These are phyloP conservation scores for Talaromyces adpressus DNA, from an alignment of 495 filamentous ascomycete species.

Conservation along the genomic window DNA sequence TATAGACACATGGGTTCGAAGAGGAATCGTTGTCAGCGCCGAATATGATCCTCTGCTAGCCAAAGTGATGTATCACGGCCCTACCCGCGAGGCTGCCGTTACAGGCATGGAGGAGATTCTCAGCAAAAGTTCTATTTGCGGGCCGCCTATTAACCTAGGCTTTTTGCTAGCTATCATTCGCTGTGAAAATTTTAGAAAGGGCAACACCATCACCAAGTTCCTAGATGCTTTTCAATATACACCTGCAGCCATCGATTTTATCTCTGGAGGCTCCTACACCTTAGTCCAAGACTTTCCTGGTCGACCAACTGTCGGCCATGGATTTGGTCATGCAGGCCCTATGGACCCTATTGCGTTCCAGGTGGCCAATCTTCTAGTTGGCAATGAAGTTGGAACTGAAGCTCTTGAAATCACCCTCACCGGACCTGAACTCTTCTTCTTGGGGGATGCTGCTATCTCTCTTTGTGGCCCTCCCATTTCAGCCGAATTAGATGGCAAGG, in stretches of 20 bases:
- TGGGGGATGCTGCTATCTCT: conserved; percentile 39
- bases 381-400: conserved; percentile 44
- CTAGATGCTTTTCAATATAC: conserved; percentile 41
- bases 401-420: conserved; percentile 52
- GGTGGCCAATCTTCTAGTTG: conserved; percentile 52
- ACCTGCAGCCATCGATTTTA: conserved; percentile 48
- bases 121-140: conserved; percentile 37
- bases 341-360: conserved; percentile 50
- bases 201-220: conserved; percentile 48
- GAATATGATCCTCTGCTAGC: conserved; percentile 46
- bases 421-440: conserved; percentile 52
- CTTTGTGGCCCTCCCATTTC: conserved; percentile 48
- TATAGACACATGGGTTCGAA: conserved; percentile 54
- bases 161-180: conserved; percentile 43
- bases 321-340: conserved; percentile 43
- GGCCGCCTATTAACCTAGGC: conserved; percentile 51
- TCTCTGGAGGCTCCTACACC: conserved; percentile 48
- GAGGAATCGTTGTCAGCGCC: too few relatives aligned
- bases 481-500: conserved; percentile 36
- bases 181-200: conserved; percentile 31
- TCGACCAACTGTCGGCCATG: conserved; percentile 44
- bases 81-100: conserved; percentile 34
- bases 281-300: conserved; percentile 53
- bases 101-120: conserved; percentile 35
- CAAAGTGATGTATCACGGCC: conserved; percentile 50